Conservation (phyloP, 139 green algal genomes). For the Dunaliella sp. region DNA sequence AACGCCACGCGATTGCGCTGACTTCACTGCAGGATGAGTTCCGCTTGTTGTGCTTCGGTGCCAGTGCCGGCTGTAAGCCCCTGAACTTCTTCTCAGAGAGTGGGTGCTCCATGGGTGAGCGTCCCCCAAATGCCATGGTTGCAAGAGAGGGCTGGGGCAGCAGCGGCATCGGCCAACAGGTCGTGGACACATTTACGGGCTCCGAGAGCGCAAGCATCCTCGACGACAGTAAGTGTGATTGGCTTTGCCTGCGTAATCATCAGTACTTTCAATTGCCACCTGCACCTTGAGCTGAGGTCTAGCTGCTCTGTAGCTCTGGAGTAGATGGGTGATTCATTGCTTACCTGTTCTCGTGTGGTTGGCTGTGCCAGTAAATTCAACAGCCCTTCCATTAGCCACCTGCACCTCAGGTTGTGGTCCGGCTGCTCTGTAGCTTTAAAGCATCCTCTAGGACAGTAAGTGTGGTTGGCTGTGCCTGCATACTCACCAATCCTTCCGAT, state of each 20-base stretch:
- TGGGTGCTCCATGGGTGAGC: not conserved
- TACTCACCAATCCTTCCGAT: not conserved
- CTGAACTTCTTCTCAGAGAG: not conserved
- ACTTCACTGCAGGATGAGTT: not conserved
- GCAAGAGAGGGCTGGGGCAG: not conserved
- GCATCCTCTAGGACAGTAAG: not conserved
- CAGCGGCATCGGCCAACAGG: not conserved
- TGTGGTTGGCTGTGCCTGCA: not conserved
- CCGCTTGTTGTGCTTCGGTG: not conserved
- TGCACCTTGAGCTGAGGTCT: not conserved
- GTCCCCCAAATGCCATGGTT: not conserved
- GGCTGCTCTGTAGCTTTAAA: not conserved
- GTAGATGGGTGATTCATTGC: not conserved
- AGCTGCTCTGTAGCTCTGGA: not conserved
- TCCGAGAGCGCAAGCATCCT: not conserved
- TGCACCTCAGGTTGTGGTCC: too few species aligned
- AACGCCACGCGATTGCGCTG: not conserved
- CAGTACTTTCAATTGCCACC: not conserved
- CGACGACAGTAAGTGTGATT: not conserved
- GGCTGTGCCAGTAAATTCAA: too few species aligned
- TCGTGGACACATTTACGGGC: not conserved
- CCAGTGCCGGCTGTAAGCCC: not conserved
- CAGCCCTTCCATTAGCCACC: too few species aligned
- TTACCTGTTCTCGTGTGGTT: too few species aligned
- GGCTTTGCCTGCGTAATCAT: too few species aligned